phyloP scores from a whole-genome alignment of 2,329 filamentous ascomycete species.

The Pestalotiopsis sp. region DNA sequence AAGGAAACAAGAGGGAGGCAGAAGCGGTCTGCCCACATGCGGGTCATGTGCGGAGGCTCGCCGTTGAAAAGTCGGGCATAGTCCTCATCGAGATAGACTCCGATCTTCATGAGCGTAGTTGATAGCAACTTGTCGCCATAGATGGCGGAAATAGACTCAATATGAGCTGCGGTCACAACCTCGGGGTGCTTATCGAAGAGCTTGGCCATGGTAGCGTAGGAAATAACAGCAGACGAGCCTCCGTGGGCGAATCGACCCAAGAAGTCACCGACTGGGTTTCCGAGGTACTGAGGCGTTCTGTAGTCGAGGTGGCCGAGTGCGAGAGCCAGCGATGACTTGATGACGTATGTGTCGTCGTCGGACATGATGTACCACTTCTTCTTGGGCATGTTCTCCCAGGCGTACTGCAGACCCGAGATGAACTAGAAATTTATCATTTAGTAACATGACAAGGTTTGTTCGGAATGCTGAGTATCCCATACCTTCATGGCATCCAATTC shows the following conservation, averaged over 20 bases:
- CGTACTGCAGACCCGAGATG: slow-evolving; percentile 56
- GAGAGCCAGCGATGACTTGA: slow-evolving; percentile 49
- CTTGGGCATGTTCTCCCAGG: slow-evolving; percentile 50
- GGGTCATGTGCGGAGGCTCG: slow-evolving; percentile 51
- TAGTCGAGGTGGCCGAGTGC: slow-evolving; percentile 54
- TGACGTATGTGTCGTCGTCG: slow-evolving; percentile 61
- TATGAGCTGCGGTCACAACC: slow-evolving; percentile 46
- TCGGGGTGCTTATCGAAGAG: slow-evolving; percentile 45
- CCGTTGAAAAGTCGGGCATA: slow-evolving; percentile 60
- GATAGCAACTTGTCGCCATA: slow-evolving; percentile 59
- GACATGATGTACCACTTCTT: slow-evolving; percentile 64
- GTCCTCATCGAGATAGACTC: slow-evolving; percentile 57
- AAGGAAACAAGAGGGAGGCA: slow-evolving; percentile 59
- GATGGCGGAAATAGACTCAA: slow-evolving; percentile 51
- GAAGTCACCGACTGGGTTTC: slow-evolving; percentile 61
- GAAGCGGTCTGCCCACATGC: slow-evolving; percentile 51
- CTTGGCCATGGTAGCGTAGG: slow-evolving; percentile 49
- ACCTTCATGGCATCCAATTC: slow-evolving; percentile 40
- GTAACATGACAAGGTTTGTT: not conserved
- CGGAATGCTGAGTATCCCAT: slow-evolving; percentile 9
- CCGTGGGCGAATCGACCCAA: slow-evolving; percentile 59
- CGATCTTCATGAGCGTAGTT: slow-evolving; percentile 54
- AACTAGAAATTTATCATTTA: slow-evolving; percentile 41
- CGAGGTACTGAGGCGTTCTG: slow-evolving; percentile 50
- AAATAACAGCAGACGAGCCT: slow-evolving; percentile 57